phyloP scores from a whole-genome alignment of 139 green algal species.

The Eudorina sp. region DNA sequence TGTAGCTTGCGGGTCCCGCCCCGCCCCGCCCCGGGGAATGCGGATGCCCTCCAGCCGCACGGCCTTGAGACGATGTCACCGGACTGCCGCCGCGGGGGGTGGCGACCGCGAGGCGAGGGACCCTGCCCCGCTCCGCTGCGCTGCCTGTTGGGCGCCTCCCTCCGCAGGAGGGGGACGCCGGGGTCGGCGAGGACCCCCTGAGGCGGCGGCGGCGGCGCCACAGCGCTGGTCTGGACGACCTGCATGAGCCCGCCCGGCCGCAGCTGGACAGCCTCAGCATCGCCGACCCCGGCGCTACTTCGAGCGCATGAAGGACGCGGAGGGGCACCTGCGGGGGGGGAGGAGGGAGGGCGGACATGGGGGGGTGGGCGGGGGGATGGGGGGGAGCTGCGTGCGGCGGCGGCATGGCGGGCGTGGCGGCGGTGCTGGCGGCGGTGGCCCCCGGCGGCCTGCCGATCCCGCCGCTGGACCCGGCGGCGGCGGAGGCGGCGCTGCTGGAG shows the following conservation, averaged over 20 bases:
- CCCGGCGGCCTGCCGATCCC: conserved; percentile 24
- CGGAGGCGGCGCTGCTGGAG: conserved; percentile 34
- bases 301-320: conserved; percentile 24
- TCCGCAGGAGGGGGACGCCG: background rate
- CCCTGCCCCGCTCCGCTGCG: too few relatives aligned
- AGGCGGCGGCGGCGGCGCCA: conserved; percentile 1
- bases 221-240: conserved; percentile 25
- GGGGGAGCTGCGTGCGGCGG: background rate
- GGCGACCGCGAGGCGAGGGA: too few relatives aligned
- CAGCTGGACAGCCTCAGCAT: conserved; percentile 39
- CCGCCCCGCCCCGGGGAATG: too few relatives aligned
- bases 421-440: background rate
- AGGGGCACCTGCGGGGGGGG: background rate
- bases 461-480: background rate
- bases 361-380: background rate
- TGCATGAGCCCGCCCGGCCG: background rate
- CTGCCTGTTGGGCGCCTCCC: too few relatives aligned
- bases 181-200: too few relatives aligned
- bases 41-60: too few relatives aligned
- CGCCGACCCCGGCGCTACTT: conserved; percentile 48
- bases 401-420: background rate
- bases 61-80: too few relatives aligned
- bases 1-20: too few relatives aligned
- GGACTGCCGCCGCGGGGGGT: too few relatives aligned
- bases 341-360: too few relatives aligned